Conservation (phyloP, 306 rosid species). For the Lagenaria siceraria region DNA sequence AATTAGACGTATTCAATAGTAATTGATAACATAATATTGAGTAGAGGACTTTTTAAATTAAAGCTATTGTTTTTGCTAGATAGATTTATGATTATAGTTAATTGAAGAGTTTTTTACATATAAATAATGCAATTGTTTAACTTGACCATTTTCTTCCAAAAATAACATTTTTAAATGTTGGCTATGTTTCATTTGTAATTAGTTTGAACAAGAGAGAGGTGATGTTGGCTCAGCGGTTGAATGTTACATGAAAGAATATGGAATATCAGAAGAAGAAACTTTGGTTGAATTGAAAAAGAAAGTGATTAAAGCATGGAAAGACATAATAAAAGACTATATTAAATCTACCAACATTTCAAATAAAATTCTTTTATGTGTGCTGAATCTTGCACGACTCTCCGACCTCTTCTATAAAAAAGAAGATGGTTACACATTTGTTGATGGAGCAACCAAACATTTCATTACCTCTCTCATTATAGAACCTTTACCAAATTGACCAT, state of each 20-base stretch:
- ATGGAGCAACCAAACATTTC: not conserved
- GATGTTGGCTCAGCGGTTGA: too few relatives aligned
- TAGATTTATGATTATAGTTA: too few relatives aligned
- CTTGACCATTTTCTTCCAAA: too few relatives aligned
- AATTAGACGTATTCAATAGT: too few relatives aligned
- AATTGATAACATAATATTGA: too few relatives aligned
- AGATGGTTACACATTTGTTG: not conserved
- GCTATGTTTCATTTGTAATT: too few relatives aligned
- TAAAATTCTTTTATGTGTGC: not conserved
- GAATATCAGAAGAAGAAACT: not conserved
- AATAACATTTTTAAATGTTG: too few relatives aligned
- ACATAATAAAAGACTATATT: not conserved
- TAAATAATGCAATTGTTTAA: too few relatives aligned
- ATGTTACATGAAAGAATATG: not conserved
- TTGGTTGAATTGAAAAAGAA: not conserved
- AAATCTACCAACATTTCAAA: not conserved
- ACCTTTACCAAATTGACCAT: not conserved
- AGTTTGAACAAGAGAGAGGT: too few relatives aligned
- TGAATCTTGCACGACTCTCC: not conserved
- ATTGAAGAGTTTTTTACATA: too few relatives aligned
- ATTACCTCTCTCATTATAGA: not conserved
- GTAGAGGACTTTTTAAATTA: too few relatives aligned
- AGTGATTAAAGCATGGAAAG: not conserved
- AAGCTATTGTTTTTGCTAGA: too few relatives aligned
- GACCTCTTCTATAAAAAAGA: not conserved